Evolutionary conservation across 129 eudicot genomes (phyloP).

Genomic region (Tagetes erecta): DNA sequence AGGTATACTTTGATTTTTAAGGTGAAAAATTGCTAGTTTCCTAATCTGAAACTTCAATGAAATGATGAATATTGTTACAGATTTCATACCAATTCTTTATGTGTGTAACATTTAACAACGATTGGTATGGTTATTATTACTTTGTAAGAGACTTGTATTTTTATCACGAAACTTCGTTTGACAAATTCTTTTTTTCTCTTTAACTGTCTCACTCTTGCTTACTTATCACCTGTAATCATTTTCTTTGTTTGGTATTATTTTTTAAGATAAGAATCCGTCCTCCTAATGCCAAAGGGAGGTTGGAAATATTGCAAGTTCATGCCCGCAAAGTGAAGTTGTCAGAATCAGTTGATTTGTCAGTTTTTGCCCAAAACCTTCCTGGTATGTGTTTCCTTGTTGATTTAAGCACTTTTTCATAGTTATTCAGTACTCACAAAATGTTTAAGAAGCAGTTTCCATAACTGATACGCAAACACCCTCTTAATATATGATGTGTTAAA

Average conservation of each 20-base stretch:
- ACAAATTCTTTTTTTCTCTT: neutral
- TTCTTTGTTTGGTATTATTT: conserved; percentile 13
- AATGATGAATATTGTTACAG: neutral
- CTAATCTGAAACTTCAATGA: neutral
- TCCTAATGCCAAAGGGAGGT: conserved; percentile 93
- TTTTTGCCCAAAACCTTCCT: conserved; percentile 76
- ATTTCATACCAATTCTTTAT: conserved; percentile 1
- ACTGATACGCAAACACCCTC: neutral
- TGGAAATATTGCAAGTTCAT: conserved; percentile 85
- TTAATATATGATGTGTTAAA: conserved; percentile 1
- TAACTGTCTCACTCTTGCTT: conserved; percentile 8
- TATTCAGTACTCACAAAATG: neutral
- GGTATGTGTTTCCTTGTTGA: conserved; percentile 45
- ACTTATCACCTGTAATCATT: neutral
- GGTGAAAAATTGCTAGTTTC: neutral
- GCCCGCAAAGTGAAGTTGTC: conserved; percentile 87
- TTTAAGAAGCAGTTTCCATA: neutral
- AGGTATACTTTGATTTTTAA: neutral
- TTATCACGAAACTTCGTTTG: neutral
- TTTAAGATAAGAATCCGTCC: conserved; percentile 72
- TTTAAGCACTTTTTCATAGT: neutral
- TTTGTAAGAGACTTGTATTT: neutral
- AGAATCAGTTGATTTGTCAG: conserved; percentile 74
- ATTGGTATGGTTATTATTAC: neutral
- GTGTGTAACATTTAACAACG: neutral